phyloP scores from a whole-genome alignment of 257 asterid genomes.

The Solanum clarkiae region DNA sequence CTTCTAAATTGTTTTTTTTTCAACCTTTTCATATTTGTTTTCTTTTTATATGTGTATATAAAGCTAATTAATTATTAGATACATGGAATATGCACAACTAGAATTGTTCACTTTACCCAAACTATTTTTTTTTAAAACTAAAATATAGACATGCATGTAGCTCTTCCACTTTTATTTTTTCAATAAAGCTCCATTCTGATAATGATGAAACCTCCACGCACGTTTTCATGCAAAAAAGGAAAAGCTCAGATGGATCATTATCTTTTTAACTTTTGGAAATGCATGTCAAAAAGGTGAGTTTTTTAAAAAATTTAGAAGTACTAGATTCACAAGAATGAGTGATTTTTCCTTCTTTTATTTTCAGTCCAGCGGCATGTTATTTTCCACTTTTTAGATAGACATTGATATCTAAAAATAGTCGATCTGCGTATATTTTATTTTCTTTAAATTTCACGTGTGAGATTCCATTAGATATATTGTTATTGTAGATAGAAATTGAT shows the following conservation, averaged over 20 bases:
- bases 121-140: not conserved
- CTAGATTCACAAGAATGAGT: not conserved
- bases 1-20: not conserved
- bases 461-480: no score
- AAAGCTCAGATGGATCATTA: not conserved
- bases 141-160: not conserved
- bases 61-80: not conserved
- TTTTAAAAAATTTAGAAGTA: not conserved
- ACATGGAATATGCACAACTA: not conserved
- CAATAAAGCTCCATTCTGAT: not conserved
- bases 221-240: not conserved
- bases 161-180: not conserved
- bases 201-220: not conserved
- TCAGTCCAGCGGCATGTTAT: not conserved
- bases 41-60: not conserved
- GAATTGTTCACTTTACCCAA: not conserved
- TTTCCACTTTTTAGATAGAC: not conserved
- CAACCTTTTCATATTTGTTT: not conserved
- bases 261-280: slow-evolving; percentile 36
- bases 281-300: slow-evolving; percentile 19
- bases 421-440: no score
- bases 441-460: no score
- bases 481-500: no score
- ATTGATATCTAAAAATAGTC: no score
- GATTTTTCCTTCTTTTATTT: not conserved